A percentile compares a stretch with the other conserved stretches of the same genome.
Conservation (phyloP, 768 basidiomycete genomes). For the Kwoniella sp. region DNA sequence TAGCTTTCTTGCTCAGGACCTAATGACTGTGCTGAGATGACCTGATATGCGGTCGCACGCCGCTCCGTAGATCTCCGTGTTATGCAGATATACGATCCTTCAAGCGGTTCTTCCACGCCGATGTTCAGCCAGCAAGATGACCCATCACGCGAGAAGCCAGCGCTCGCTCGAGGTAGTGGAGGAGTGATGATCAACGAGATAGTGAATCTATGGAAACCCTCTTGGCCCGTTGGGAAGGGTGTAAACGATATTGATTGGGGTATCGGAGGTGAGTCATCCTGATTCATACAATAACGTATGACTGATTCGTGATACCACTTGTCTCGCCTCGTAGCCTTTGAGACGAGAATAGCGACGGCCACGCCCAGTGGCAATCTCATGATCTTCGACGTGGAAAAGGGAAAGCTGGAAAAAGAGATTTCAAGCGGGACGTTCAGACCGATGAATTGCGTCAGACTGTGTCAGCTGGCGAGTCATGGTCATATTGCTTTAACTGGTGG, state of each 20-base stretch:
- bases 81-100: slow-evolving; percentile 25
- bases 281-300: not conserved
- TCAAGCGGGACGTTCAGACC: slow-evolving; percentile 45
- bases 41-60: not conserved
- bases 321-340: slow-evolving; percentile 29
- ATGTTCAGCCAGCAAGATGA: slow-evolving; percentile 13
- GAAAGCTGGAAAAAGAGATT: slow-evolving; percentile 44
- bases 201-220: slow-evolving; percentile 50
- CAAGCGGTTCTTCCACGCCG: slow-evolving; percentile 21
- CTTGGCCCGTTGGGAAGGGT: slow-evolving; percentile 43
- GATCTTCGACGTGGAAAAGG: slow-evolving; percentile 49
- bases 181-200: slow-evolving; percentile 46
- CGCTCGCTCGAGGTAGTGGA: slow-evolving; percentile 39
- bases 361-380: slow-evolving; percentile 51
- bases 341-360: slow-evolving; percentile 49
- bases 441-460: slow-evolving; percentile 44
- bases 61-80: slow-evolving; percentile 40
- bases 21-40: no score
- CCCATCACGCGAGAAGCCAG: slow-evolving; percentile 8
- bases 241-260: slow-evolving; percentile 54
- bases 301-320: no score
- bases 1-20: no score
- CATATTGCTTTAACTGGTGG: slow-evolving; percentile 50
- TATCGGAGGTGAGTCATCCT: slow-evolving; percentile 40
- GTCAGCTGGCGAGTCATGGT: slow-evolving; percentile 36